Evolutionary conservation across 768 basidiomycete genomes (phyloP), one percentile per base, ranked within the genome.

Genomic region (Aureoboletus auriporus): DNA sequence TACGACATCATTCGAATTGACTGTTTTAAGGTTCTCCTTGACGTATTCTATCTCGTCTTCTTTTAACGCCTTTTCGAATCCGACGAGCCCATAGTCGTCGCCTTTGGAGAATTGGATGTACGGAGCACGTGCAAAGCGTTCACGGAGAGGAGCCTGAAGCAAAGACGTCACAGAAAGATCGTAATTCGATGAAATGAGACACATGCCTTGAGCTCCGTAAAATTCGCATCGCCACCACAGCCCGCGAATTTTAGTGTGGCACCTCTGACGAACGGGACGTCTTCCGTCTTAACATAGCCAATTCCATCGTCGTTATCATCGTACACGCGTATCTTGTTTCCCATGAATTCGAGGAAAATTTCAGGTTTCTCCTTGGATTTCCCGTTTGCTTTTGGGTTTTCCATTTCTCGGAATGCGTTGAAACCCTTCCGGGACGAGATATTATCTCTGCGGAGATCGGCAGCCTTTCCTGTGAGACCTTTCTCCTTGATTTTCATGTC

Each of bases 401-500:
- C 70, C 78, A 80, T 83, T 52, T 85, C 81, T 45, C 75, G 74
- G 73, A 93, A 93, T 13, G 90, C 90, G 59, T 92, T 84, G 70
- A 93, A 93, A 10, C 84, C 84, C 10, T 69, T 70, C 16, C 68
- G 68, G 35, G 71, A 71, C 5, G 76, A 68, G 44, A 84, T 76
- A 39, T 64, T 63, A 37, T 84, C 80, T 51, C 76, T 78, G 53
- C 82, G 78, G 53, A 78, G 69, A 38, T 72, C 71, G 12, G 86
- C 85, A 13, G 80, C 77, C 57, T 82, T 88, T 26, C 86, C 87
- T 1, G 77, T 82, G 39, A 96, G 76, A 9, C 91, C 92, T 68
- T 96, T 93, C 70, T 95, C 90, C 66, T 90, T 86, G 68, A 93
- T 88, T 71, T 96, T 97, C 93, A 93, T 93, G 55, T 91, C 83